Conservation (phyloP, 83 land plant species). For the Picea abies region DNA sequence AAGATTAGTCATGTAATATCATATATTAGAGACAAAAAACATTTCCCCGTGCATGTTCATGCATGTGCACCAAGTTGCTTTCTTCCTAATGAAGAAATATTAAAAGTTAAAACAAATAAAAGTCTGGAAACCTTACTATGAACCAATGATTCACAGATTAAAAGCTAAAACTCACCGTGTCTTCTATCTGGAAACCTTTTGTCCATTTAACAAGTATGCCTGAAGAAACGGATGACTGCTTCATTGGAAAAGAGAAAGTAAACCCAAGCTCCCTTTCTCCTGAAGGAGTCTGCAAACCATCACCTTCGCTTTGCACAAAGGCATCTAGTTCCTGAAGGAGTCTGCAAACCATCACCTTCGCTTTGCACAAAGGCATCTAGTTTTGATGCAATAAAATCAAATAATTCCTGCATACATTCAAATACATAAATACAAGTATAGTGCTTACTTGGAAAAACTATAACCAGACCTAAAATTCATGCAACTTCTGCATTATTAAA, state of each 20-base stretch:
- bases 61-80: too few species aligned
- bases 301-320: conserved; percentile 55
- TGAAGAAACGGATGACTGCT: conserved; percentile 61
- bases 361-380: conserved; percentile 58
- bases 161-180: conserved; percentile 57
- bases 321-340: conserved; percentile 29
- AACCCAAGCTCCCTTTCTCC: conserved; percentile 67
- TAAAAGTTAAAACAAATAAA: not conserved
- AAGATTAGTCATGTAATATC: too few species aligned
- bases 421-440: too few species aligned
- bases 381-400: conserved; percentile 27
- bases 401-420: not conserved
- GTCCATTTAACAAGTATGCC: conserved; percentile 79
- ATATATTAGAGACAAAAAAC: too few species aligned
- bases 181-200: conserved; percentile 68
- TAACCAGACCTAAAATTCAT: too few species aligned
- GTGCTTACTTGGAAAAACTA: too few species aligned
- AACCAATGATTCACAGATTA: not conserved
- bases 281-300: conserved; percentile 15
- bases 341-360: conserved; percentile 31
- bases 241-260: conserved; percentile 82
- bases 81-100: not conserved
- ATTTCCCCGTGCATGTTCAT: too few species aligned
- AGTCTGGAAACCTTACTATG: not conserved
- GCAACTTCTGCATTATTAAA: too few species aligned